Evolutionary conservation across 768 basidiomycete species (phyloP).

Genomic region (Trametes coccinea): DNA sequence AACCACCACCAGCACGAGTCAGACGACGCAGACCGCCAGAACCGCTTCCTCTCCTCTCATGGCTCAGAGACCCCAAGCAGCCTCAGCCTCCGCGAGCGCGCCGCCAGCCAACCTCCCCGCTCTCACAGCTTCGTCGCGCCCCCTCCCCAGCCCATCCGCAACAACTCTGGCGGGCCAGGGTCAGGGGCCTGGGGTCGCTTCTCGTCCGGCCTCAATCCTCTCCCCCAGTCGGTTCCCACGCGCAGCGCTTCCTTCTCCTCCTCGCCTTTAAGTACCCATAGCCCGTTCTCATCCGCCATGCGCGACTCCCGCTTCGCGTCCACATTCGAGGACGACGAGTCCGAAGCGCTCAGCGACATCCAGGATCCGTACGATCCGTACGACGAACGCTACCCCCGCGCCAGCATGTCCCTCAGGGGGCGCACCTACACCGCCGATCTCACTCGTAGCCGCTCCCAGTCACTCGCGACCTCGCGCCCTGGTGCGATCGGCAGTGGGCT

Average conservation of each 20-base stretch:
- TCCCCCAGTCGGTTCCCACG: slow-evolving; percentile 59
- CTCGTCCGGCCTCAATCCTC: slow-evolving; percentile 43
- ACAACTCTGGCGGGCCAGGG: slow-evolving; percentile 44
- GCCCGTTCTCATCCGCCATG: slow-evolving; percentile 63
- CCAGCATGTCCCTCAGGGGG: slow-evolving; percentile 44
- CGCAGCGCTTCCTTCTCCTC: slow-evolving; percentile 70
- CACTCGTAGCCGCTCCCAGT: slow-evolving; percentile 76
- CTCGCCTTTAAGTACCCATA: slow-evolving; percentile 41
- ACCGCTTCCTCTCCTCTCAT: slow-evolving; percentile 53
- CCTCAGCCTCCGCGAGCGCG: slow-evolving; percentile 57
- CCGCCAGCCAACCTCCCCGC: slow-evolving; percentile 70
- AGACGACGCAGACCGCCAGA: slow-evolving; percentile 61
- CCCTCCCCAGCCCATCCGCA: slow-evolving; percentile 52
- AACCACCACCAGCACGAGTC: slow-evolving; percentile 34
- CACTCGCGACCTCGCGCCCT: slow-evolving; percentile 62
- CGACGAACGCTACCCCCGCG: slow-evolving; percentile 45
- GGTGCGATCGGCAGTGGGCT: slow-evolving; percentile 53
- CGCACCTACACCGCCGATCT: slow-evolving; percentile 63
- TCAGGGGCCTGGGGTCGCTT: slow-evolving; percentile 37
- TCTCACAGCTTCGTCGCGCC: slow-evolving; percentile 51
- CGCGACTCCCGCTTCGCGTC: slow-evolving; percentile 70
- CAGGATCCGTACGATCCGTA: slow-evolving; percentile 47
- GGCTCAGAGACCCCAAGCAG: slow-evolving; percentile 43
- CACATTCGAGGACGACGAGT: slow-evolving; percentile 82
- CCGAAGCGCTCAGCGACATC: slow-evolving; percentile 59